Evolutionary conservation across 257 asterid species (phyloP), one percentile per base, ranked within the genome.

Genomic region (Gardenia jasminoides): DNA sequence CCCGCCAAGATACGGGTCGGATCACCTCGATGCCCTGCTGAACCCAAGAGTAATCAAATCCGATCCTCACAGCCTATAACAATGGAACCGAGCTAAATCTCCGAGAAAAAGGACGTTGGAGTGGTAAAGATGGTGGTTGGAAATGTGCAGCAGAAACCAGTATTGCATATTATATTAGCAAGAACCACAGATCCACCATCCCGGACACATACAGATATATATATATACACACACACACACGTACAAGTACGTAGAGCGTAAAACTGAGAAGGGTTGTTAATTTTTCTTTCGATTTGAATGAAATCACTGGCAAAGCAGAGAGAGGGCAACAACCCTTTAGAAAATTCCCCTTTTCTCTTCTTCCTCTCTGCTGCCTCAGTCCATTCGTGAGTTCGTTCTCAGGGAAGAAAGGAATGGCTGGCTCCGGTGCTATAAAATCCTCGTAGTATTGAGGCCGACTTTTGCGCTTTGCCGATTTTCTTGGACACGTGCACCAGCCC

Each of bases 1-100:
- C 83, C 56, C n/a, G 83, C 83, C 83, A 80, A 80, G 83, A 67
- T 74, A 50, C 79, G 75, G 74, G 72, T 74, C 58, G 76, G 71
- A 26, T 66, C 41, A 59, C 59, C 69, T 75, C 79, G 26, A 41
- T 41, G 71, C 79, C 72, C 61, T 39, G 44, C 17, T 61, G 72
- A 76, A 62, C 79, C 20, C 71, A 66, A 76, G 64, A 58, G 46
- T 9, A 52, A 52, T 7, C 10, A 11, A 12, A 36, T 76, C 31
- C 47, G 30, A 65, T 76, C 80, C 17, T 76, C 80, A 76, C 65
- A 65, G 80, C 80, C 80, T 44, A 28, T 22, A 52, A 52, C 41
- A 36, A 5, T 36, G 41, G 41, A 36, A 36, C 3, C 4, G 41
- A 36, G 41, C 41, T 36, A 36, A 36, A 5, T 36, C 41, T 36